Percentiles rank a stretch among this genome's conserved stretches.
These are phyloP conservation scores for Hypericum perforatum DNA, from an alignment of 345 rosid species.

Conservation along the genomic window DNA sequence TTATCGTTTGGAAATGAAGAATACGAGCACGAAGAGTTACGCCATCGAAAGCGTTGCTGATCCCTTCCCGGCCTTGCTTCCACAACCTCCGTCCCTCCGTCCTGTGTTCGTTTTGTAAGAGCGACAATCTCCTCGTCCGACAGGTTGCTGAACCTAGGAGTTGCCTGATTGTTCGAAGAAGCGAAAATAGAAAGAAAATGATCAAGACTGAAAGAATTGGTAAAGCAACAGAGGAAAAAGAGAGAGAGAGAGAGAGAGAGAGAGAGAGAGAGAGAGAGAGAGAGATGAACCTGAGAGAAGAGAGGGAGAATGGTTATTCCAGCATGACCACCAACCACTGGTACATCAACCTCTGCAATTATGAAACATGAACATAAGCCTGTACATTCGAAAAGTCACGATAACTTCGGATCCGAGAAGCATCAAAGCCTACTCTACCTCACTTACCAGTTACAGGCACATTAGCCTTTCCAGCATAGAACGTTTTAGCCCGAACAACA, in stretches of 20 bases:
- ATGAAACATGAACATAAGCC: no score
- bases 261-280: not conserved
- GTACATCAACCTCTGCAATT: constrained; percentile 57
- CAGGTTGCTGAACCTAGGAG: constrained; percentile 53
- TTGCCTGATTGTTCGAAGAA: constrained; percentile 35
- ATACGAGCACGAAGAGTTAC: constrained; percentile 28
- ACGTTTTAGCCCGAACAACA: constrained; percentile 73
- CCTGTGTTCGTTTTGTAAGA: constrained; percentile 81
- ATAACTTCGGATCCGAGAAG: no score
- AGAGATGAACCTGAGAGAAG: constrained; percentile 50
- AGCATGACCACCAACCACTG: constrained; percentile 84
- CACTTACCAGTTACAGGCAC: constrained; percentile 50
- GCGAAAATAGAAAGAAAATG: not conserved
- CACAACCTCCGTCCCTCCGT: constrained; percentile 83
- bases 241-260: not conserved
- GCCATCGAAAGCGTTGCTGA: constrained; percentile 93
- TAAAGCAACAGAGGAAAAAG: no score
- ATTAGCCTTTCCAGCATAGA: constrained; percentile 67
- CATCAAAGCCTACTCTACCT: not conserved
- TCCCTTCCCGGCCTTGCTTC: constrained; percentile 95
- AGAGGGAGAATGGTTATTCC: constrained; percentile 76
- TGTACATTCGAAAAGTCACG: no score
- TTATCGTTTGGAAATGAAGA: no score
- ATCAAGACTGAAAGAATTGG: no score
- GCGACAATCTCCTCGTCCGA: constrained; percentile 46